Base-by-base conservation (phyloP, 768 basidiomycete species). In the Boletus coccyginus region DNA sequence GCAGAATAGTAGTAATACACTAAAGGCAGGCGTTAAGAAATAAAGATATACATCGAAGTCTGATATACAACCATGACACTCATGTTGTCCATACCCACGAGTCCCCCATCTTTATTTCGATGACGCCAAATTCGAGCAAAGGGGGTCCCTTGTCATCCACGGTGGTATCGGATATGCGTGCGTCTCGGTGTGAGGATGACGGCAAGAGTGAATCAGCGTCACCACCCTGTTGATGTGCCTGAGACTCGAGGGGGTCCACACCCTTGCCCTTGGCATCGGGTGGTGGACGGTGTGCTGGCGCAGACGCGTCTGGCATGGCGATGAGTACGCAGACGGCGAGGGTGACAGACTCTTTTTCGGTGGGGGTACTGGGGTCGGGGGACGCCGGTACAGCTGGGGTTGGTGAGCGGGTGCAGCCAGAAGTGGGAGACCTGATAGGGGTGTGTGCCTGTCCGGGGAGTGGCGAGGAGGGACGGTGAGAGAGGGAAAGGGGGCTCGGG, bases 291-390 rank as follows among this genome's bases (percentile, higher is more conserved):
- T 55, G 27, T 6, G 40, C 50, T 0, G 59, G 58, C 2, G 59
- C 36, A 3, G 56, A 52, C 16, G 40, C 32, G 31, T 65, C 56
- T 24, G 66, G 66, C 66, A 67, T 68, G 33, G 64, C 59, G 35
- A 67, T 46, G 17, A 67, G 57, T 3, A 67, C 52, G 32, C 55
- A 68, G 5, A 68, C 49, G 11, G 56, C 14, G 21, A 67, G 27
- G 0, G 41, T 55, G 1, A 49, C 45, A 2, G 52, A 9, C 3
- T 57, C 53, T 24, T 52, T 53, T 47, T 57, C 55, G 16, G 24
- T 17, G 9, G 2, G 27, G 27, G 27, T 0, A n/a, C 13, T 38
- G 14, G 47, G 19, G 19, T 51, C 44, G n/a, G 52, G 17, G 3
- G 57, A 27, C 27, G 27, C 27, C 27, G 27, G 27, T 27, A 27